phyloP scores from a whole-genome alignment of 352 stramenopile species.

The Pythium rishiriense region DNA sequence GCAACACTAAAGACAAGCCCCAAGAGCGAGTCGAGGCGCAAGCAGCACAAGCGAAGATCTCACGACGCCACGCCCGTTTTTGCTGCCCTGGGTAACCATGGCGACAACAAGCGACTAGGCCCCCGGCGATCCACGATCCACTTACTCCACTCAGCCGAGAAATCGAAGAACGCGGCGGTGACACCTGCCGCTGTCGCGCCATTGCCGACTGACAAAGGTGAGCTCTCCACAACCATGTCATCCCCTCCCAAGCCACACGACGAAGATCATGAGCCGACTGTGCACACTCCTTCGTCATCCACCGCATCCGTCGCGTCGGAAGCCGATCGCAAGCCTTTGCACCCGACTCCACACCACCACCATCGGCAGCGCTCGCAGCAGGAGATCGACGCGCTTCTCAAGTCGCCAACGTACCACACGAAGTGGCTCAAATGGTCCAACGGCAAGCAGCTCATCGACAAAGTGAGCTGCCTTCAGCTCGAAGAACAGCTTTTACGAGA shows the following conservation, averaged over 20 bases:
- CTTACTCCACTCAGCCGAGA: background rate
- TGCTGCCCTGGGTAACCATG: background rate
- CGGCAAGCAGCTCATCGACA: slow-evolving; percentile 56
- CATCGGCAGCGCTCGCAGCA: slow-evolving; percentile 12
- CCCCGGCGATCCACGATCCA: slow-evolving; percentile 15
- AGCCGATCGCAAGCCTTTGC: background rate
- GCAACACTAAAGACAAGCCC: background rate
- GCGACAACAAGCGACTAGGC: background rate
- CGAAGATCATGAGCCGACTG: background rate
- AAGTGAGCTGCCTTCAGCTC: slow-evolving; percentile 62
- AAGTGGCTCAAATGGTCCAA: slow-evolving; percentile 61
- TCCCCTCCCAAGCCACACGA: background rate
- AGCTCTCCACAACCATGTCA: background rate
- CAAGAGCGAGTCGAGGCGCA: background rate
- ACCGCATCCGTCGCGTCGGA: background rate
- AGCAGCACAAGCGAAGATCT: slow-evolving; percentile 20
- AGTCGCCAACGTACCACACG: slow-evolving; percentile 47
- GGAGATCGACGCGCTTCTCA: slow-evolving; percentile 6
- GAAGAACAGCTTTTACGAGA: slow-evolving; percentile 61
- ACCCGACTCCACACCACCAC: slow-evolving; percentile 3
- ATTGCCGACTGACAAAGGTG: background rate
- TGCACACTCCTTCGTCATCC: background rate
- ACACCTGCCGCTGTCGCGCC: background rate
- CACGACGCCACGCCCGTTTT: slow-evolving; percentile 8
- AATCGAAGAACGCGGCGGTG: background rate